phyloP scores from a whole-genome alignment of 2,329 filamentous ascomycete genomes.

The Phyllosticta citribraziliensis region DNA sequence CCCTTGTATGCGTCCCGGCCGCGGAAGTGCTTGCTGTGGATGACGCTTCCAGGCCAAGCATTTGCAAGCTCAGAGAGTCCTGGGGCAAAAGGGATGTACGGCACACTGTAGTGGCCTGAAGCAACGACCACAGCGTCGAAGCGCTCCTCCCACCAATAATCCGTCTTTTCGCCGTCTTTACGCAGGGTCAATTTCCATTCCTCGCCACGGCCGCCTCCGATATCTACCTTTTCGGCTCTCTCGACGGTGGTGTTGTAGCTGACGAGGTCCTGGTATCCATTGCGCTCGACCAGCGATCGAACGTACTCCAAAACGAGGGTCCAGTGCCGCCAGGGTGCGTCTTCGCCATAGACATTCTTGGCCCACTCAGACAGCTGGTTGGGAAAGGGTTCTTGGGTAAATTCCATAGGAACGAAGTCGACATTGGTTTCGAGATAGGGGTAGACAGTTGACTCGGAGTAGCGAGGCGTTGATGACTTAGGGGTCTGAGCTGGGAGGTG shows the following conservation, averaged over 20 bases:
- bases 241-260: constrained; percentile 54
- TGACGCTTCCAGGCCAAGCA: constrained; percentile 38
- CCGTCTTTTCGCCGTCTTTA: constrained; percentile 25
- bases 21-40: constrained; percentile 47
- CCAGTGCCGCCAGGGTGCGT: constrained; percentile 55
- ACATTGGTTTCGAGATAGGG: constrained; percentile 58
- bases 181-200: constrained; percentile 48
- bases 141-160: constrained; percentile 54
- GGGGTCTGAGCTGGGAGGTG: constrained; percentile 39
- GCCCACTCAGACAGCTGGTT: constrained; percentile 31
- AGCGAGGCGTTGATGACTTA: constrained; percentile 37
- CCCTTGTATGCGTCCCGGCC: constrained; percentile 35
- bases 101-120: constrained; percentile 51
- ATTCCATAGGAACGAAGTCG: constrained; percentile 49
- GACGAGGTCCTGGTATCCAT: constrained; percentile 44
- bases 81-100: constrained; percentile 43
- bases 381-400: constrained; percentile 47
- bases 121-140: constrained; percentile 55
- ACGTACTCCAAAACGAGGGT: constrained; percentile 48
- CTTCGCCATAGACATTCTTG: constrained; percentile 41
- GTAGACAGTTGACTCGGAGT: constrained; percentile 51
- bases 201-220: constrained; percentile 12
- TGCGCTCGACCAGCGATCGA: constrained; percentile 40
- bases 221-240: constrained; percentile 39
- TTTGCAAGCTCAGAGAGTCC: constrained; percentile 42